Conservation (phyloP, 495 filamentous ascomycete species). For the Tuber borchii region DNA sequence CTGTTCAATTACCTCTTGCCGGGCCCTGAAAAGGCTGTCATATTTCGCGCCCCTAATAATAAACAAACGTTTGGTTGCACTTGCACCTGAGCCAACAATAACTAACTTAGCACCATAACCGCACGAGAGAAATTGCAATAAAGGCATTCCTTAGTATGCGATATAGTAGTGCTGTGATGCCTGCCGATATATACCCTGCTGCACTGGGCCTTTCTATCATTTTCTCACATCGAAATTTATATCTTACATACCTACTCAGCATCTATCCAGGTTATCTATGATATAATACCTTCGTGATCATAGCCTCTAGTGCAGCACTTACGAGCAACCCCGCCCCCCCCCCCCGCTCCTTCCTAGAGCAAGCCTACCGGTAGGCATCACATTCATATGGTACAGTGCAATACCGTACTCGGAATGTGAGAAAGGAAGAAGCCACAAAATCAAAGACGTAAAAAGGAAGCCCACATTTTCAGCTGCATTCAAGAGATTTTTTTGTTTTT, state of each 20-base stretch:
- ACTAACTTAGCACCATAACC: background rate
- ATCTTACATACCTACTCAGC: background rate
- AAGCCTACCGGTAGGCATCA: background rate
- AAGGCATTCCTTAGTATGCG: background rate
- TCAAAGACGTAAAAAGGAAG: background rate
- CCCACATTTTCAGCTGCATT: background rate
- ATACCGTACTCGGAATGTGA: background rate
- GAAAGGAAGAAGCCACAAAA: background rate
- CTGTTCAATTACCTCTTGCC: too few species aligned
- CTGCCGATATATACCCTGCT: background rate
- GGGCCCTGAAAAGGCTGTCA: constrained; percentile 41
- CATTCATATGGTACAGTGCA: background rate
- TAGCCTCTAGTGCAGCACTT: background rate
- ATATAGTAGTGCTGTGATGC: background rate
- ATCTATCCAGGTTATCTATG: background rate
- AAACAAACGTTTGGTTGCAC: constrained; percentile 51
- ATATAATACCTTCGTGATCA: background rate
- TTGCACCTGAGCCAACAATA: background rate
- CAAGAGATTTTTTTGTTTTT: background rate
- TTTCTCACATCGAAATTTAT: background rate
- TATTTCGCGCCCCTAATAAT: constrained; percentile 50
- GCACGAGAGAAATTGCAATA: background rate
- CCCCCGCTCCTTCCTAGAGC: background rate
- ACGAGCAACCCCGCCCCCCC: too few species aligned
- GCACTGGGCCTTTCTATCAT: background rate